These are phyloP conservation scores for Saccharomyces cerevisiae DNA, from an alignment of 805 yeast species.

Conservation along the genomic window DNA sequence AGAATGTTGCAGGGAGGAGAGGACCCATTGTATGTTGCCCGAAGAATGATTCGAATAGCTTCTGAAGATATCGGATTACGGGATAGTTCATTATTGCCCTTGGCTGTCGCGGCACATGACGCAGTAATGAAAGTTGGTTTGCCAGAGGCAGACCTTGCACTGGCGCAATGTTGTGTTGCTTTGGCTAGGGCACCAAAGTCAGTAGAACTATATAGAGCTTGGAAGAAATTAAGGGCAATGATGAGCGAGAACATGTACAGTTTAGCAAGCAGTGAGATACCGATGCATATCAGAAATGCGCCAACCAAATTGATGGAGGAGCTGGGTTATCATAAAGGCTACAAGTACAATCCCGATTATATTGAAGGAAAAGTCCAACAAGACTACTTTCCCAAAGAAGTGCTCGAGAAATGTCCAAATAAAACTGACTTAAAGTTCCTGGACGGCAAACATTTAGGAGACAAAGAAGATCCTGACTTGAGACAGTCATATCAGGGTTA, in stretches of 20 bases:
- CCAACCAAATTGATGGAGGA: slow-evolving; percentile 89
- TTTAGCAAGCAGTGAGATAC: slow-evolving; percentile 46
- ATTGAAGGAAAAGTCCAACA: slow-evolving; percentile 67
- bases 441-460: slow-evolving; percentile 48
- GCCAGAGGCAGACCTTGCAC: slow-evolving; percentile 85
- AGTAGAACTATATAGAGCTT: slow-evolving; percentile 76
- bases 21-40: slow-evolving; percentile 78
- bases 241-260: slow-evolving; percentile 43
- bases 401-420: slow-evolving; percentile 26
- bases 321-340: slow-evolving; percentile 73
- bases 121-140: slow-evolving; percentile 85
- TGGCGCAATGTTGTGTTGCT: slow-evolving; percentile 91
- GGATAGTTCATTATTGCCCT: slow-evolving; percentile 77
- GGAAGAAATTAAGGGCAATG: slow-evolving; percentile 55
- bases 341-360: slow-evolving; percentile 83
- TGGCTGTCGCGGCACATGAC: slow-evolving; percentile 77
- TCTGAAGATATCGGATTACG: slow-evolving; percentile 87
- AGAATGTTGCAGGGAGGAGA: slow-evolving; percentile 92
- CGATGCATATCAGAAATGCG: slow-evolving; percentile 84
- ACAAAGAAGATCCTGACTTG: slow-evolving; percentile 36
- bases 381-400: slow-evolving; percentile 61
- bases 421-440: slow-evolving; percentile 41
- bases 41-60: slow-evolving; percentile 91
- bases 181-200: slow-evolving; percentile 80
- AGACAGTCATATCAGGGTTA: neutral